Evolutionary conservation across 2,329 filamentous ascomycete species (phyloP).

Genomic region (Catunica adiposa): DNA sequence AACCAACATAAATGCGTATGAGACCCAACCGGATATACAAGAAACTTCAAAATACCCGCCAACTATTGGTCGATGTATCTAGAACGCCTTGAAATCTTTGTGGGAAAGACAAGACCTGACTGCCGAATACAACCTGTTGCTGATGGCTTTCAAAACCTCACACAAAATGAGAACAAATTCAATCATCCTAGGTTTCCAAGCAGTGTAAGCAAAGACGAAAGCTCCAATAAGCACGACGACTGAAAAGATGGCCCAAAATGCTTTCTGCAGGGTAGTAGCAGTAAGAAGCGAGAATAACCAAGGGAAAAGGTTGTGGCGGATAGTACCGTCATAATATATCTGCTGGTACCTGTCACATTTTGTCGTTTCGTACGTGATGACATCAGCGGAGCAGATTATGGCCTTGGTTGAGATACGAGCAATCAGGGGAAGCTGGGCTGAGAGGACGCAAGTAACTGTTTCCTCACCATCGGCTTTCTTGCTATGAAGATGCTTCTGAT

Average conservation of each 20-base stretch:
- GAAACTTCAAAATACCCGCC: too few relatives aligned
- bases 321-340: neutral
- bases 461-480: neutral
- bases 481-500: neutral
- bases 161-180: neutral
- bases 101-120: too few relatives aligned
- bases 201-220: neutral
- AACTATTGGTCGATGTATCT: too few relatives aligned
- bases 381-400: conserved; percentile 4
- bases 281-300: neutral
- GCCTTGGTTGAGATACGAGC: neutral
- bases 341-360: neutral
- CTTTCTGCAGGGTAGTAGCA: neutral
- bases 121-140: neutral
- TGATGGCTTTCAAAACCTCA: neutral
- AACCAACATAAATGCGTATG: too few relatives aligned
- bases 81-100: neutral
- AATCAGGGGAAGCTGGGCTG: conserved; percentile 7
- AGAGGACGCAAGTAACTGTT: neutral
- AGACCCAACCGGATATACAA: too few relatives aligned
- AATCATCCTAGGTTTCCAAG: neutral
- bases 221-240: neutral
- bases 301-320: neutral
- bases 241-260: neutral
- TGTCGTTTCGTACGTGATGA: conserved; percentile 9